Conservation (phyloP, 2,329 filamentous ascomycete genomes). For the Pseudocercospora musae region DNA sequence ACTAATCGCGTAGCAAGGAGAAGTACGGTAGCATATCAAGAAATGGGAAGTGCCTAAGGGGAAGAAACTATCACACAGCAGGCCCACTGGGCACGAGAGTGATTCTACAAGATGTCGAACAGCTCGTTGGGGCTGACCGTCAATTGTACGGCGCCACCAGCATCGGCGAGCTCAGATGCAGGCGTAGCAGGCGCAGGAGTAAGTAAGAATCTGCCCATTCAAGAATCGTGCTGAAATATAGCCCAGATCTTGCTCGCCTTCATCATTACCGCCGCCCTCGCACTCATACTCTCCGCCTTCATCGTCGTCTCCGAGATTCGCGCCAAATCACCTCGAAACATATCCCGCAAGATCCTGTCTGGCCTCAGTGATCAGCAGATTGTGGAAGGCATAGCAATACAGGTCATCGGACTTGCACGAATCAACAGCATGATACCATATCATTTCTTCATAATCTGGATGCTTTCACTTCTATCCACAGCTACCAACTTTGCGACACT, state of each 20-base stretch:
- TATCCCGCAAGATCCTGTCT: slow-evolving; percentile 62
- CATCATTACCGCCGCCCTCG: slow-evolving; percentile 60
- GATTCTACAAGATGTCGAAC: slow-evolving; percentile 10
- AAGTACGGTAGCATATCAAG: neutral
- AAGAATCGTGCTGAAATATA: neutral
- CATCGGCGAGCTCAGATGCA: slow-evolving; percentile 50
- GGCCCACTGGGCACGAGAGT: neutral
- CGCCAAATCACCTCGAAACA: slow-evolving; percentile 47
- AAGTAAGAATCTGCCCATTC: slow-evolving; percentile 29
- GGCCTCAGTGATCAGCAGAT: slow-evolving; percentile 67
- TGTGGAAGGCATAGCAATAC: slow-evolving; percentile 66
- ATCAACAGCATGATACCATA: slow-evolving; percentile 60
- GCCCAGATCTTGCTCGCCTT: slow-evolving; percentile 61
- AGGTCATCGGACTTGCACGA: slow-evolving; percentile 60
- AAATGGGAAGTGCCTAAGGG: neutral
- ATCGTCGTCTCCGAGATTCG: slow-evolving; percentile 56
- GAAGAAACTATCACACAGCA: neutral
- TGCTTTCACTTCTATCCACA: slow-evolving; percentile 62
- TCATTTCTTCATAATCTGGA: slow-evolving; percentile 70
- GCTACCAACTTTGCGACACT: slow-evolving; percentile 64
- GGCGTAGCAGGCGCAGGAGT: slow-evolving; percentile 58
- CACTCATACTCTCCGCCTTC: slow-evolving; percentile 54
- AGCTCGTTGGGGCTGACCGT: slow-evolving; percentile 9
- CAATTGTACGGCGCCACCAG: slow-evolving; percentile 47
- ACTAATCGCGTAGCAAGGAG: neutral